Evolutionary conservation across 1,139 yeast genomes (phyloP), one percentile per base, ranked within the genome.

Genomic region (Yamadazyma blattariae): DNA sequence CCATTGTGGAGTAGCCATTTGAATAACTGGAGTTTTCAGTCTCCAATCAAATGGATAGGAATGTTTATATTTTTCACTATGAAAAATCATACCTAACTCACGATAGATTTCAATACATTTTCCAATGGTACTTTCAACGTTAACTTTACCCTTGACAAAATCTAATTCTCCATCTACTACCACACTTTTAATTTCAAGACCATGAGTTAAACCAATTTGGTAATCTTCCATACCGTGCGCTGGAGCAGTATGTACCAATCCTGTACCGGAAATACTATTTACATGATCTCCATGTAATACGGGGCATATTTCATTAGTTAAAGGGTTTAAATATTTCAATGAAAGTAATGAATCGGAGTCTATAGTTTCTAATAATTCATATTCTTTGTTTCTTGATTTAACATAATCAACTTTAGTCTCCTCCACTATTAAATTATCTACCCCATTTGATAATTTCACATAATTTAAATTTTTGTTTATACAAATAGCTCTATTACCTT

Each of bases 31-130:
- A 30, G 83, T 84, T 52, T 89, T 89, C 3, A 96, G 86, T 50
- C 98, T 75, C 98, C 98, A 92, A 55, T 94, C 98, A 52, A 87
- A 89, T 0, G 98, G 98, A 49, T 90, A 92, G 2, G 94, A 87
- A 58, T 92, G 99, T 7, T 58, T 59, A 52, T 83, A 83, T 21
- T 65, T 63, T 23, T 67, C 63, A 7, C 72, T 47, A 20, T 67
- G 57, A 43, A 70, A 68, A 2, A 84, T 51, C 71, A 83, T 76
- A 2, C 64, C 59, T 8, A 59, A 45, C 0, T 64, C 61, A 1
- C 59, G 40, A 32, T 87, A 60, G 18, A 71, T 47, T 10, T 67
- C 65, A 20, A 67, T 47, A 34, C 64, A 59, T 12, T 50, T 44
- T 49, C 59, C 56, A 23, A 57, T 47, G 2, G 84, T 79, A 13